Evolutionary conservation across 75 land plant species (phyloP), one percentile per base, ranked within the genome.

Genomic region (Cryptomeria japonica): DNA sequence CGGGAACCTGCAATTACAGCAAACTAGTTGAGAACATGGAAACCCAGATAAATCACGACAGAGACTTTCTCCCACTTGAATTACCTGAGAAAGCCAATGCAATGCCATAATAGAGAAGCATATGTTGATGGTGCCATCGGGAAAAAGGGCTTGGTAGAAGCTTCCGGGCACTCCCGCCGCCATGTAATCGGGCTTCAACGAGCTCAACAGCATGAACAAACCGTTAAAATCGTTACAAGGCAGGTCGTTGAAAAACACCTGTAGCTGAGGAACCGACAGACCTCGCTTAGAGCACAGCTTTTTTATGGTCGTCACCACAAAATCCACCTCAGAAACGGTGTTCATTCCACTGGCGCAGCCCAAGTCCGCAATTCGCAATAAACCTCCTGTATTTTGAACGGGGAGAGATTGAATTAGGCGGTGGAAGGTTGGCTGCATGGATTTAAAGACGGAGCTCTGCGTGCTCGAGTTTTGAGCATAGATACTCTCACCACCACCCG

Each of bases 51-150:
- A 46, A 46, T 46, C 47, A 46, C 47, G 8, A 6, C 47, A 5
- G 47, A 46, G 47, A 46, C 47, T 46, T 46, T 46, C 8, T 46
- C 47, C 47, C 47, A 46, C 47, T 46, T 79, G 13, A 14, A 79
- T 14, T 56, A 94, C 96, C 93, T 93, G 93, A 39, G 97, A 96
- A 37, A 94, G 93, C 97, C 97, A 96, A 68, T 96, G 96, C 92
- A 96, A 84, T 31, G 96, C 92, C 68, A 91, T 95, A 3, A 95
- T 83, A 0, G 96, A 96, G 85, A 92, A 89, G 51, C 92, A 94
- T 39, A 96, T 84, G n/a, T 96, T 75, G 19, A 96, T 86, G 38
- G 91, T 91, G 22, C 85, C 86, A 34, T 89, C 61, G 5, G 97
- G 96, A 72, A 94, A 96, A 13, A 96, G 91, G 4, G 93, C 88